Conservation (phyloP, 306 rosid genomes). For the Ormosia semicastrata region DNA sequence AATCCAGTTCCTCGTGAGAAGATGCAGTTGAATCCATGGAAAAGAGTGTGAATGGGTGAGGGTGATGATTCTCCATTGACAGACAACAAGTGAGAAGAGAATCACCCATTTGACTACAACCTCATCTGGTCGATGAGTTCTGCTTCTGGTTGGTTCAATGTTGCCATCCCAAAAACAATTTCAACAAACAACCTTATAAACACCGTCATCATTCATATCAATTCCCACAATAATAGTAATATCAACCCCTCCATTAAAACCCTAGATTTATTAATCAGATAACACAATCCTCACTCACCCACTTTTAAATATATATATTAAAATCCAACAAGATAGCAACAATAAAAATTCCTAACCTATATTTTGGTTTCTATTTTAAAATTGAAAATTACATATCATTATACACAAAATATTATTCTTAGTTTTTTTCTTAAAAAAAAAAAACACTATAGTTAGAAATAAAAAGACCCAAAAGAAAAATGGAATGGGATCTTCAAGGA, state of each 20-base stretch:
- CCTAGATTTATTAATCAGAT: constrained; percentile 56
- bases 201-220: constrained; percentile 48
- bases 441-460: not conserved
- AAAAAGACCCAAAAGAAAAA: not conserved
- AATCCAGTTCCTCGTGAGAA: constrained; percentile 44
- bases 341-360: not conserved
- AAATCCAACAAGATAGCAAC: not conserved
- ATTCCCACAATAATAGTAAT: constrained; percentile 48
- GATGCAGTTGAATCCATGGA: constrained; percentile 50
- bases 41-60: constrained; percentile 45
- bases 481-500: not conserved
- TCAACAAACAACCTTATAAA: constrained; percentile 43
- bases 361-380: not conserved
- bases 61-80: constrained; percentile 46
- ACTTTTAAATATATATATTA: not conserved
- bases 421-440: not conserved
- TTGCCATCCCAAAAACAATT: constrained; percentile 38
- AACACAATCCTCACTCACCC: constrained; percentile 49
- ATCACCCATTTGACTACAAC: constrained; percentile 36
- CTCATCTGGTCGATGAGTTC: constrained; percentile 36
- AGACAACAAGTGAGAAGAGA: constrained; percentile 41
- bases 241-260: constrained; percentile 55
- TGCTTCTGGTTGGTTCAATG: constrained; percentile 38
- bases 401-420: not conserved
- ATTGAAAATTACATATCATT: not conserved